phyloP scores from a whole-genome alignment of 2,329 filamentous ascomycete species.

The Myriosclerotinia scirpicola region DNA sequence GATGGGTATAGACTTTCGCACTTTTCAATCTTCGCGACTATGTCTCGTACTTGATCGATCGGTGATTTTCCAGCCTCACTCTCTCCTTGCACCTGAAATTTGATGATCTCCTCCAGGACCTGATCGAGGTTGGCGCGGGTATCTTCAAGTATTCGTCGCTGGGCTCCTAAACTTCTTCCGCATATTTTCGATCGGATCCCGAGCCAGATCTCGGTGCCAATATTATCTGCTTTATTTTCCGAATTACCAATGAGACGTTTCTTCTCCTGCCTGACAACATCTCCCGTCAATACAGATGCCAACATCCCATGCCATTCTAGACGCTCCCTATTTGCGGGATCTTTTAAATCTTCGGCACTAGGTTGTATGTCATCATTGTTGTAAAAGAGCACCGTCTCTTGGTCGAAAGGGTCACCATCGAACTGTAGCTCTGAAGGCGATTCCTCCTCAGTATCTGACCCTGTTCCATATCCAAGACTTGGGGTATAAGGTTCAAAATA shows the following conservation, averaged over 20 bases:
- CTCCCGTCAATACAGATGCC: slow-evolving; percentile 89
- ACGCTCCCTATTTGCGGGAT: slow-evolving; percentile 83
- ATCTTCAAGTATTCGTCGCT: slow-evolving; percentile 86
- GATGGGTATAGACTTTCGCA: slow-evolving; percentile 85
- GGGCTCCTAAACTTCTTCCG: slow-evolving; percentile 79
- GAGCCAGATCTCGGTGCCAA: slow-evolving; percentile 81
- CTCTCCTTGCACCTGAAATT: slow-evolving; percentile 91
- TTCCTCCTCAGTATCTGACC: slow-evolving; percentile 87
- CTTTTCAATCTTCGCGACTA: slow-evolving; percentile 87
- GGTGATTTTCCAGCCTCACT: slow-evolving; percentile 84
- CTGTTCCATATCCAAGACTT: slow-evolving; percentile 63
- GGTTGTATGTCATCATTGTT: slow-evolving; percentile 87
- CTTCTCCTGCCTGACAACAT: slow-evolving; percentile 97
- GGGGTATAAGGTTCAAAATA: slow-evolving; percentile 64
- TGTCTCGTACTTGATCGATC: slow-evolving; percentile 82
- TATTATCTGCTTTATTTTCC: slow-evolving; percentile 59
- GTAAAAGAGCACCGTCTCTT: slow-evolving; percentile 90
- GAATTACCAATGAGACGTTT: slow-evolving; percentile 83
- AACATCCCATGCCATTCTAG: slow-evolving; percentile 99
- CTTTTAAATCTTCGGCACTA: slow-evolving; percentile 83
- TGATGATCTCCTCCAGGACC: slow-evolving; percentile 81
- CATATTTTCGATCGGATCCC: slow-evolving; percentile 81
- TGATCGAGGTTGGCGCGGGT: slow-evolving; percentile 71
- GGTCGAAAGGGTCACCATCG: slow-evolving; percentile 81
- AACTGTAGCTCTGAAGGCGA: slow-evolving; percentile 83